Conservation (phyloP, 2,329 filamentous ascomycete species). For the Venturia asperata region DNA sequence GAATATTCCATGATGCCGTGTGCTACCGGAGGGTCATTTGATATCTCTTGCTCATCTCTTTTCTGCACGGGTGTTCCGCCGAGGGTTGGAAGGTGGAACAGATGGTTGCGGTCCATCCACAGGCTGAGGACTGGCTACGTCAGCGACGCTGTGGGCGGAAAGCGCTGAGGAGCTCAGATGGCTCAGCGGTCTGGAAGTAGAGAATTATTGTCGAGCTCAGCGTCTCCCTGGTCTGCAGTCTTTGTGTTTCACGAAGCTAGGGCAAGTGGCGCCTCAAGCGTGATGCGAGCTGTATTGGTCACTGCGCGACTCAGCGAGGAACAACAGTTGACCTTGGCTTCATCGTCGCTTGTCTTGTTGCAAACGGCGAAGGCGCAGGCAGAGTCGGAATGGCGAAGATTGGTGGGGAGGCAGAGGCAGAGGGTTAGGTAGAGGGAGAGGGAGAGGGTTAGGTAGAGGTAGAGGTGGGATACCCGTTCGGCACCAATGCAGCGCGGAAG, state of each 20-base stretch:
- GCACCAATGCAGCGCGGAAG: too few species aligned
- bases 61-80: neutral
- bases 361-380: neutral
- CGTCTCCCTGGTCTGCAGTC: neutral
- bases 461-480: too few species aligned
- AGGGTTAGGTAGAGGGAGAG: too few species aligned
- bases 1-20: conserved; percentile 1
- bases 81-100: neutral
- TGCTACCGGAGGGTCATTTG: conserved; percentile 3
- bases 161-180: neutral
- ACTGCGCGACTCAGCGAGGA: neutral
- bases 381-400: too few species aligned
- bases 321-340: too few species aligned
- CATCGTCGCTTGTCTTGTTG: neutral
- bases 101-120: neutral
- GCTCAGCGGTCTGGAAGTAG: neutral
- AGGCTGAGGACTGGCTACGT: too few species aligned
- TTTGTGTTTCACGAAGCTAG: neutral
- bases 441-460: too few species aligned
- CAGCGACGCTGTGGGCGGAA: neutral
- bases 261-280: neutral
- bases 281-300: neutral
- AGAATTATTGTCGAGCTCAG: neutral
- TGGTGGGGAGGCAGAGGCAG: too few species aligned
- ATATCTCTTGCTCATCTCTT: conserved; percentile 15